Percentiles rank a stretch among this genome's conserved stretches.
These are phyloP conservation scores for Beauveria bassiana DNA, from an alignment of 2,329 filamentous ascomycete genomes.

Conservation along the genomic window DNA sequence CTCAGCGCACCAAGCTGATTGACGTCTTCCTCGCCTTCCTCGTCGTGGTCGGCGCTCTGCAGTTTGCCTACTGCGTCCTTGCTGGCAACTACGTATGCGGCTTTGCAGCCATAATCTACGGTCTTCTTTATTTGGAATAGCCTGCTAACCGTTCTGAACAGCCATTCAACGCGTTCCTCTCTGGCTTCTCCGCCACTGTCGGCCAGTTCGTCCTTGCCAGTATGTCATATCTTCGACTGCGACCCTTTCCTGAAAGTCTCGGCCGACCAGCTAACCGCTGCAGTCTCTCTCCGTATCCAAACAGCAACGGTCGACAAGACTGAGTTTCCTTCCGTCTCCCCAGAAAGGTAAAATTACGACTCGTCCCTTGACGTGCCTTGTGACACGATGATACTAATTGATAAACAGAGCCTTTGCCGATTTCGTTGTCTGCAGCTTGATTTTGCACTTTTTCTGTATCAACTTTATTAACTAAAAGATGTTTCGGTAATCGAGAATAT, in stretches of 20 bases:
- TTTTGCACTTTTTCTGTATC: slow-evolving; percentile 97
- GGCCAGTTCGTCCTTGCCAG: slow-evolving; percentile 96
- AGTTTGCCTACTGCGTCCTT: slow-evolving; percentile 88
- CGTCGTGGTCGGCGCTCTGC: slow-evolving; percentile 74
- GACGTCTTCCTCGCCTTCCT: slow-evolving; percentile 89
- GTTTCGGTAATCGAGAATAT: background rate
- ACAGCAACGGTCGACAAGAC: slow-evolving; percentile 74
- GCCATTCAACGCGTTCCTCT: slow-evolving; percentile 98
- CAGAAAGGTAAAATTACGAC: slow-evolving; percentile 58
- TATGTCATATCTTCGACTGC: slow-evolving; percentile 30
- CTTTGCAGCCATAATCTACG: background rate
- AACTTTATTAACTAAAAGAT: slow-evolving; percentile 91
- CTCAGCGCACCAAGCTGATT: slow-evolving; percentile 85
- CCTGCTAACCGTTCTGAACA: slow-evolving; percentile 31
- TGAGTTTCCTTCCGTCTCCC: slow-evolving; percentile 69
- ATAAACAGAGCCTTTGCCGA: slow-evolving; percentile 79
- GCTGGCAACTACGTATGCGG: slow-evolving; percentile 85
- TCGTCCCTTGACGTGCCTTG: background rate
- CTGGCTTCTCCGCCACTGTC: slow-evolving; percentile 88
- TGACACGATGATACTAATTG: background rate
- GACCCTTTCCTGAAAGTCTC: background rate
- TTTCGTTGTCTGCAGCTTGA: slow-evolving; percentile 87
- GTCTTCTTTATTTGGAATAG: background rate
- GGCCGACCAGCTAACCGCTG: slow-evolving; percentile 3
- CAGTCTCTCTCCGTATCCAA: slow-evolving; percentile 78